Base-by-base conservation (phyloP, 768 basidiomycete species). In the Piloderma croceum region DNA sequence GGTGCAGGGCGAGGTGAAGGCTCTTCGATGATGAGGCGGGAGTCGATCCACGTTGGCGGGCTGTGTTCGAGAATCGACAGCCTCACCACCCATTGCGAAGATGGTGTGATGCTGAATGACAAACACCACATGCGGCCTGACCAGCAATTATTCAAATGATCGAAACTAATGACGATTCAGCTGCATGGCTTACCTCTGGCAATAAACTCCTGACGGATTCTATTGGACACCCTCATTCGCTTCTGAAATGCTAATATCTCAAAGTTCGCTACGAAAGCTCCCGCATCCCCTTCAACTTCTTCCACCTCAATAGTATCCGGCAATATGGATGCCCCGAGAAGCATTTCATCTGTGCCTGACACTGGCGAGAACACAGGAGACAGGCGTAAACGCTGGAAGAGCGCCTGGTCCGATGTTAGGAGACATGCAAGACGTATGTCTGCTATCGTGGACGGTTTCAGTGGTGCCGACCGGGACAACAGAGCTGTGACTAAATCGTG, bases 361-460 rank as follows among this genome's bases (percentile, higher is more conserved):
- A 79, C 60, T 5, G 71, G 69, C 0, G 72, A 59, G 48, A 80
- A 77, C 23, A 70, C 71, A 0, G 76, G 41, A 1, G 71, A 71
- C 43, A 66, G 67, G 2, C 76, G 63, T 15, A 83, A 62, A 0
- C 76, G 69, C 45, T 79, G 77, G 58, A 83, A 83, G 3, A 83
- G 61, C 3, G 56, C 62, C 42, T 83, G 71, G 53, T 83, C 79
- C 2, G 76, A 77, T 5, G 69, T 75, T 20, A 77, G 60, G 23
- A 86, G 61, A 49, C 85, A 89, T 0, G 81, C 84, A 6, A 74
- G 67, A 2, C 81, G 74, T 18, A 85, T 64, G 23, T 89, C 86
- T 3, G 70, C 69, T 5, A 77, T 56, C 0, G 77, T 78, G 12
- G 53, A 50, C 21, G 53, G 54, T 0, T 49, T 62, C 7, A 74